Percentiles rank a stretch among this genome's conserved stretches.
phyloP scores from a whole-genome alignment of 306 rosid species.

The Ziziphus jujuba region DNA sequence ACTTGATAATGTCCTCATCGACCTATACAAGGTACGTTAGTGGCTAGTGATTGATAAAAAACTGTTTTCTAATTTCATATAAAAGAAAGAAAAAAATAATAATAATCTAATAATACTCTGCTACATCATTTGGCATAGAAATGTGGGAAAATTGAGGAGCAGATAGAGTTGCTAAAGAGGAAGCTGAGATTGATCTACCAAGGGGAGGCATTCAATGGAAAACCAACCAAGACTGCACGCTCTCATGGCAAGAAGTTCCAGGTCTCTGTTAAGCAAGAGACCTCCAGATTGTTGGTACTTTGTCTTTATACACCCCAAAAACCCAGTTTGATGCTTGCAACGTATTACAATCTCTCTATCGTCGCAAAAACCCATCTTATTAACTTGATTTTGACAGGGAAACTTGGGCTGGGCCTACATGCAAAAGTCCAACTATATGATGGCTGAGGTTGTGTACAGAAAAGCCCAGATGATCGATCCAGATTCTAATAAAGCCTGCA shows the following conservation, averaged over 20 bases:
- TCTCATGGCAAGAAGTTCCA: slow-evolving; percentile 54
- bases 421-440: slow-evolving; percentile 44
- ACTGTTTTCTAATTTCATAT: no score
- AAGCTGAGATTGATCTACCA: slow-evolving; percentile 44
- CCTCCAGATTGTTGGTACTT: slow-evolving; percentile 34
- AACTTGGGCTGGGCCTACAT: slow-evolving; percentile 54
- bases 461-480: slow-evolving; percentile 56
- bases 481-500: slow-evolving; percentile 44
- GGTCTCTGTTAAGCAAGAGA: slow-evolving; percentile 49
- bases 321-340: no score
- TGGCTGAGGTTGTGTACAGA: slow-evolving; percentile 44
- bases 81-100: no score
- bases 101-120: no score
- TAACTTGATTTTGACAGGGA: slow-evolving; percentile 16
- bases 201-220: slow-evolving; percentile 44
- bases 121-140: slow-evolving; percentile 29
- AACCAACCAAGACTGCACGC: slow-evolving; percentile 43
- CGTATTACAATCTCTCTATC: no score
- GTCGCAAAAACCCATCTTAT: not conserved
- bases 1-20: slow-evolving; percentile 83
- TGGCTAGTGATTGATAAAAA: no score
- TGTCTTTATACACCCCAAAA: no score
- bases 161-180: slow-evolving; percentile 66
- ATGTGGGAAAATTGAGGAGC: slow-evolving; percentile 83
- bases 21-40: slow-evolving; percentile 65